phyloP scores from a whole-genome alignment of 1,284 basidiomycete genomes.

The Ceratobasidium sp. region DNA sequence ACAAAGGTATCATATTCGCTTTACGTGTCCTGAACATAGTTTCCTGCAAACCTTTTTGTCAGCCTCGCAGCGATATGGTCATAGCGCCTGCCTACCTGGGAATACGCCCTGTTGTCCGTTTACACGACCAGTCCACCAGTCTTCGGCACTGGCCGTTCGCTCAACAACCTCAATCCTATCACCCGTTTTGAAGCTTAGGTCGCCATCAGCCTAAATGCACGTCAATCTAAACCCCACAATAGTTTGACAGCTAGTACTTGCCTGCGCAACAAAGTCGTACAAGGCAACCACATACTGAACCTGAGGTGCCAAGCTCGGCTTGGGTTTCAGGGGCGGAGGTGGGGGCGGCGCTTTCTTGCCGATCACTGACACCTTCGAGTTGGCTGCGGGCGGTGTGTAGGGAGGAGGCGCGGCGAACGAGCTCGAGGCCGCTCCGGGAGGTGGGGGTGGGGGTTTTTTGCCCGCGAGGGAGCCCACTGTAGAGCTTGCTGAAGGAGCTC shows the following conservation, averaged over 20 bases:
- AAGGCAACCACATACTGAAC: slow-evolving; percentile 87
- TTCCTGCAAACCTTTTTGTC: not conserved
- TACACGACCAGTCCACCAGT: slow-evolving; percentile 97
- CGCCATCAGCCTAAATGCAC: slow-evolving; percentile 78
- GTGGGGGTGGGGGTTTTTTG: slow-evolving; percentile 53
- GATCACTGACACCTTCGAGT: slow-evolving; percentile 53
- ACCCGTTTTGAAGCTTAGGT: slow-evolving; percentile 90
- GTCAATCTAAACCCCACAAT: slow-evolving; percentile 20
- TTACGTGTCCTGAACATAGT: slow-evolving; percentile 35
- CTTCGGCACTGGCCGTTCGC: slow-evolving; percentile 82
- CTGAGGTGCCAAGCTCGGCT: slow-evolving; percentile 55
- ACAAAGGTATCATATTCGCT: not conserved
- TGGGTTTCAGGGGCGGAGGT: slow-evolving; percentile 78
- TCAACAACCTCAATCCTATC: slow-evolving; percentile 94
- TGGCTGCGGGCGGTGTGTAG: slow-evolving; percentile 63
- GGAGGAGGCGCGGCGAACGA: slow-evolving; percentile 53
- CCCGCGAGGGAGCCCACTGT: slow-evolving; percentile 51
- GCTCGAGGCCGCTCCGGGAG: slow-evolving; percentile 49
- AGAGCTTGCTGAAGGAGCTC: slow-evolving; percentile 51
- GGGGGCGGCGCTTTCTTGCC: slow-evolving; percentile 86
- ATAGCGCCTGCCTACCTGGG: slow-evolving; percentile 64
- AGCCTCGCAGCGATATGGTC: not conserved
- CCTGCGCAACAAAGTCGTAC: slow-evolving; percentile 93
- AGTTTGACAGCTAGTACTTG: slow-evolving; percentile 44
- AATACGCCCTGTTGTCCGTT: slow-evolving; percentile 90